A percentile compares a stretch with the other conserved stretches of the same genome.
Evolutionary conservation across 2,329 filamentous ascomycete species (phyloP).

Genomic region (Clonostachys chloroleuca): DNA sequence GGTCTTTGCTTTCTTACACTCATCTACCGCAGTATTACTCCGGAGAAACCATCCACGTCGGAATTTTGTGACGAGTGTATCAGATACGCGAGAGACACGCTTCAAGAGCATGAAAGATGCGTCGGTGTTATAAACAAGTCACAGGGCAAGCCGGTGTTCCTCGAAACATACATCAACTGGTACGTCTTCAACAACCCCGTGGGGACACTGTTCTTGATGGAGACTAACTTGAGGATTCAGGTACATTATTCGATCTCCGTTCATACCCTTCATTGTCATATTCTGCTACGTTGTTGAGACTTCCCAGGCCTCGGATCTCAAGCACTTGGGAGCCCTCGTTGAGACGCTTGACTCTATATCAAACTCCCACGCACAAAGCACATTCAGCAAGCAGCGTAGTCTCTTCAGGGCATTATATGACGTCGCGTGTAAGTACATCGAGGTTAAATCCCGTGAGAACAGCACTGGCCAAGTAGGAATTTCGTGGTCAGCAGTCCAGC

Average conservation of each 20-base stretch:
- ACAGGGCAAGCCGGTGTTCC: constrained; percentile 1
- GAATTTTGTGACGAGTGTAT: constrained; percentile 14
- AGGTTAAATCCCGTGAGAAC: constrained; percentile 3
- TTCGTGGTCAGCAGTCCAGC: not conserved
- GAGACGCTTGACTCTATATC: constrained; percentile 6
- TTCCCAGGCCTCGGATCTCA: constrained; percentile 33
- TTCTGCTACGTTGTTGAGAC: constrained; percentile 24
- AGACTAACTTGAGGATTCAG: constrained; percentile 2
- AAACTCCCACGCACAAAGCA: constrained; percentile 1
- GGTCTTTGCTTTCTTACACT: constrained; percentile 14
- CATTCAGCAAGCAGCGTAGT: constrained; percentile 7
- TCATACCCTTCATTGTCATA: constrained; percentile 15
- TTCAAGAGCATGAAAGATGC: constrained; percentile 10
- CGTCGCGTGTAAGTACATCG: constrained; percentile 12
- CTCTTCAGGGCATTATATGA: constrained; percentile 13
- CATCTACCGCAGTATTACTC: constrained; percentile 14
- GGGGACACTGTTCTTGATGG: not conserved
- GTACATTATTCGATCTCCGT: constrained; percentile 11
- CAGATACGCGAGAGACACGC: constrained; percentile 9
- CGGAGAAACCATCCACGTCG: constrained; percentile 5
- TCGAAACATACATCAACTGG: constrained; percentile 8
- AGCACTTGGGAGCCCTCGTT: constrained; percentile 9
- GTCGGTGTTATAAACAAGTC: constrained; percentile 3
- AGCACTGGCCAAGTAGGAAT: not conserved
- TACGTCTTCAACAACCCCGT: constrained; percentile 1